Base-by-base conservation (phyloP, 2,329 filamentous ascomycete species). In the Madurella mycetomatis region DNA sequence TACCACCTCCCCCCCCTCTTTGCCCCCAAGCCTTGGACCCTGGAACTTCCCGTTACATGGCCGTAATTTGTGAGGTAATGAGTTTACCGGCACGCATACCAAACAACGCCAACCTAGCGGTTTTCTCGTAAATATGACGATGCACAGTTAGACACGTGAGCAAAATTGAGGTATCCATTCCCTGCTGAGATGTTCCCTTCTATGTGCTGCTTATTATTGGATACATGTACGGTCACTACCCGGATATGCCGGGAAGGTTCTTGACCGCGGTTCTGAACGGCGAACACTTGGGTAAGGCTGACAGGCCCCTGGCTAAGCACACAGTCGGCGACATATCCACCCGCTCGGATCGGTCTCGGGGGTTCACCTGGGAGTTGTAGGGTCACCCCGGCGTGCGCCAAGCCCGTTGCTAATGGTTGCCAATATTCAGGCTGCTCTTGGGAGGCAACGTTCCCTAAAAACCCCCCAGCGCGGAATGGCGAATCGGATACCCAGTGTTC, bases 401-500 rank as follows among this genome's bases (percentile, higher is more conserved):
- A 37, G 34, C 4, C 25, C 25, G 25, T 25, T 25, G 25, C 25
- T 7, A 25, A 37, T 37, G 34, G 9, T 9, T 15, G 34, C 11
- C 34, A 37, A 37, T 37, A 15, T 37, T 37, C 34, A 37, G 34
- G 34, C 34, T 37, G 34, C 13, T 37, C 13, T 37, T 11, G 34
- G 13, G 34, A 11, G 34, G 34, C 34, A 37, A 25, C 25, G 25
- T 25, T 25, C 25, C 25, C 25, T 25, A 25, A 7, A 25, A 25
- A n/a, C n/a, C 25, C 25, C 25, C 25, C 25, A 25, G 25, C 25
- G 25, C 25, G 25, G 25, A 25, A 55, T 15, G 32, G 30, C 53
- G 47, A 51, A 55, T 55, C 53, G 44, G 53, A 55, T 51, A 37
- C 40, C n/a, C 42, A 40, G 40, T 34, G 16, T 17, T 47, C 47